Percentiles rank a stretch among this genome's conserved stretches.
These are phyloP conservation scores for Tilletia indica DNA, from an alignment of 1,284 basidiomycete genomes.

Conservation along the genomic window DNA sequence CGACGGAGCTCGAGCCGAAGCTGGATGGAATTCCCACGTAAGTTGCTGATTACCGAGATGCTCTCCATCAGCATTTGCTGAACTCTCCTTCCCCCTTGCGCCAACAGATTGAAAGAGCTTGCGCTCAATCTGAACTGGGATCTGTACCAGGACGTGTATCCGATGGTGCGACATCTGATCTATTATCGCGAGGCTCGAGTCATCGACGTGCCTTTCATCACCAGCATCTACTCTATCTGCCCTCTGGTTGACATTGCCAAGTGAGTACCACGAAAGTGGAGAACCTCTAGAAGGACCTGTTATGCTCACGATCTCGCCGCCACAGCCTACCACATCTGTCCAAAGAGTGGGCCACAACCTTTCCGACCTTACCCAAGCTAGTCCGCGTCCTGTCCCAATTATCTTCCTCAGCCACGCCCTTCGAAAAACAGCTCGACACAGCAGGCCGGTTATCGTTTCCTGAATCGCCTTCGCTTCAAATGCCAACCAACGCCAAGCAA, in stretches of 20 bases:
- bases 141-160: slow-evolving; percentile 78
- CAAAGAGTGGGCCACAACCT: slow-evolving; percentile 65
- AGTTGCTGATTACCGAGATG: background rate
- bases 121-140: slow-evolving; percentile 81
- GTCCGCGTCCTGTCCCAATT: slow-evolving; percentile 46
- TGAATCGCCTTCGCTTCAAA: slow-evolving; percentile 1
- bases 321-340: slow-evolving; percentile 66
- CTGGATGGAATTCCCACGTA: slow-evolving; percentile 22
- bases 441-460: background rate
- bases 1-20: slow-evolving; percentile 29
- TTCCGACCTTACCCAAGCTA: slow-evolving; percentile 14
- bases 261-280: slow-evolving; percentile 20
- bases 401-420: background rate
- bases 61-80: background rate
- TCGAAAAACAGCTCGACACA: slow-evolving; percentile 4
- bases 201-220: slow-evolving; percentile 78
- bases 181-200: slow-evolving; percentile 84
- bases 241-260: slow-evolving; percentile 38
- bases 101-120: slow-evolving; percentile 74
- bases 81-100: slow-evolving; percentile 14
- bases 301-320: too few relatives aligned
- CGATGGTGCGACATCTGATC: slow-evolving; percentile 83
- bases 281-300: too few relatives aligned
- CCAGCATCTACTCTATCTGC: slow-evolving; percentile 72
- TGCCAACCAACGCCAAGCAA: background rate